phyloP scores from a whole-genome alignment of 257 asterid genomes.

The Schizonepeta tenuifolia region DNA sequence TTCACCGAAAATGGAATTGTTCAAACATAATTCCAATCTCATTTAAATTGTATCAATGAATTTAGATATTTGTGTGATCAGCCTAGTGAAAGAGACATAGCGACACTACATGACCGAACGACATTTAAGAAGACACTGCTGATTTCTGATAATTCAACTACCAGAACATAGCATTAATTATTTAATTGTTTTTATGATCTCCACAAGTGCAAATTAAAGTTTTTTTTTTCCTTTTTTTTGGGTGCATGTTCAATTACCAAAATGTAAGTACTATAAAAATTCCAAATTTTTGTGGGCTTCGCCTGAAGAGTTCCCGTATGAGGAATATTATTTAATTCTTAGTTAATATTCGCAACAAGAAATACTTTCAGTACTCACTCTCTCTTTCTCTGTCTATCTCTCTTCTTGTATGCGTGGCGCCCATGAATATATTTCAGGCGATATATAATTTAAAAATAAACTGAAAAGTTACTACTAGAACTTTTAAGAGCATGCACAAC shows the following conservation, averaged over 20 bases:
- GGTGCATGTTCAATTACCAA: neutral
- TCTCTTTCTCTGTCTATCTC: neutral
- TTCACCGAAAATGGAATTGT: neutral
- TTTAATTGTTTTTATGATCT: slow-evolving; percentile 5
- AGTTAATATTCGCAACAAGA: neutral
- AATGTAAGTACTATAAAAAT: neutral
- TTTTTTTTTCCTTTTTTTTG: too few relatives aligned
- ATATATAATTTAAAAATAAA: too few relatives aligned
- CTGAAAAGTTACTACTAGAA: too few relatives aligned
- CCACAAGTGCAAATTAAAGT: too few relatives aligned
- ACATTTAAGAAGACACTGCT: neutral
- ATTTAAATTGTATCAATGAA: neutral
- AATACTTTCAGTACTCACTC: too few relatives aligned
- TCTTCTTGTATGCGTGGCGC: neutral
- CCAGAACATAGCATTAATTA: slow-evolving; percentile 15
- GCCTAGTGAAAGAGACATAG: neutral
- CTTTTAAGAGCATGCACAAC: too few relatives aligned
- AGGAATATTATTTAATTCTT: neutral
- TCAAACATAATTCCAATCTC: neutral
- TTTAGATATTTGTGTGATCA: neutral
- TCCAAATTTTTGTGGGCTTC: neutral
- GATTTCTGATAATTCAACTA: slow-evolving; percentile 17
- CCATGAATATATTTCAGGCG: too few relatives aligned
- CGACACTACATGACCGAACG: neutral
- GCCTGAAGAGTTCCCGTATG: neutral